Base-by-base conservation (phyloP, 306 rosid genomes). In the Delonix regia region DNA sequence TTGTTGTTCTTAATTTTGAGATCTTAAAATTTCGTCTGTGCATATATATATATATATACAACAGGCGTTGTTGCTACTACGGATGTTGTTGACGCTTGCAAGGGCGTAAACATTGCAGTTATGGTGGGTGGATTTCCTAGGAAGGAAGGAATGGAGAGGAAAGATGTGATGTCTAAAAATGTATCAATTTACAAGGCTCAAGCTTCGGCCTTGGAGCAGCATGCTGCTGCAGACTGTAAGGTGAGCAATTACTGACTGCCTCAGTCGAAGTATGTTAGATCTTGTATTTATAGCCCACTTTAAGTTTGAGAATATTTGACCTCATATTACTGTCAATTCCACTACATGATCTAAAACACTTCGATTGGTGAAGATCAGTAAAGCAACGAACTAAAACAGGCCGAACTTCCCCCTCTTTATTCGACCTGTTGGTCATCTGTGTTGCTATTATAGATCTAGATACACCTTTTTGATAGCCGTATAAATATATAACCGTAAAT, bases 121-220 rank as follows among this genome's bases (percentile, higher is more conserved):
- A 92, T 92, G 96, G 83, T 92, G 22, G 94, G 94, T 65, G 92
- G 97, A 57, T 84, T 89, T 75, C 92, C 89, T 0, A 27, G 93
- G 49, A 92, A 88, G 69, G 97, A 92, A 89, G 97, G 92, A 79
- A 90, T 90, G 96, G 96, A 90, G 83, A 90, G 97, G 68, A 90
- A 87, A 70, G 94, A 89, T 82, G 86, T 92, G 48, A 86, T 92
- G 92, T 86, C 96, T 0, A 89, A 85, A 59, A 92, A 90, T 83
- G 92, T 92, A 0, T 90, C 90, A 0, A 90, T 90, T 52, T 92
- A 90, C 84, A 90, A 90, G 88, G 90, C 87, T 71, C 96, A 88
- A 66, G 97, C 92, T 76, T 87, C 91, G 10, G 96, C 96, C 47
- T 69, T 92, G 30, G 97, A 92, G 80, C 1, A 89, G 48, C 83